Base-by-base conservation (phyloP, 2,329 filamentous ascomycete species). In the Sclerotinia glacialis region DNA sequence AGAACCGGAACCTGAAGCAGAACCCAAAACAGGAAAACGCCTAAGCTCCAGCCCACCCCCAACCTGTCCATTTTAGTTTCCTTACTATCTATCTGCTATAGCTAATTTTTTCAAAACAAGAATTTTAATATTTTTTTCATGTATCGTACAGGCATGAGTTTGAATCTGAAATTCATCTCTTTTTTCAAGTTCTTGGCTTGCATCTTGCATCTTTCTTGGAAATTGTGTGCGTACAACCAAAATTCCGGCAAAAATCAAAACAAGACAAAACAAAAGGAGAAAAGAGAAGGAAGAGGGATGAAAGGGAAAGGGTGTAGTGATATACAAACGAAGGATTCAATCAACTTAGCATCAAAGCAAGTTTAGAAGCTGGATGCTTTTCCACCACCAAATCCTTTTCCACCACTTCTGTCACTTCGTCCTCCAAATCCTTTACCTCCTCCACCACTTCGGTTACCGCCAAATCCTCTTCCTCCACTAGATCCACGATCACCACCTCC, bases 361-460 rank as follows among this genome's bases (percentile, higher is more conserved):
- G 56, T 26, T 60, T 60, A 60, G 21, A 60, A 60, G 47, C 56
- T 60, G 49, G 56, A 5, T n/a, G n/a, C n/a, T n/a, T n/a, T n/a
- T n/a, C n/a, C 59, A 37, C 55, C 64, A 42, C 68, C 50, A 16
- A 47, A 60, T 14, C 66, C 52, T 47, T 40, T 37, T 12, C 67
- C 60, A 18, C 56, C 47, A 28, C 59, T 21, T 18, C 59, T 54
- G 28, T 68, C 68, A 65, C 42, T 65, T n/a, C 69, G 60, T 37
- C 70, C 69, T 21, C 66, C 55, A 56, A 52, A 26, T 52, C 66
- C 47, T 21, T 47, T 50, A 11, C 68, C 67, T 31, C 68, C 67
- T 31, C 65, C 56, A 23, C 56, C 64, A 66, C 60, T 68, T 42
- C 68, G 67, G n/a, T 40, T 40, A 40, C 71, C 67, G 9, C 66